Evolutionary conservation across 1,139 yeast species (phyloP).

Genomic region (Taiozyma onychis): DNA sequence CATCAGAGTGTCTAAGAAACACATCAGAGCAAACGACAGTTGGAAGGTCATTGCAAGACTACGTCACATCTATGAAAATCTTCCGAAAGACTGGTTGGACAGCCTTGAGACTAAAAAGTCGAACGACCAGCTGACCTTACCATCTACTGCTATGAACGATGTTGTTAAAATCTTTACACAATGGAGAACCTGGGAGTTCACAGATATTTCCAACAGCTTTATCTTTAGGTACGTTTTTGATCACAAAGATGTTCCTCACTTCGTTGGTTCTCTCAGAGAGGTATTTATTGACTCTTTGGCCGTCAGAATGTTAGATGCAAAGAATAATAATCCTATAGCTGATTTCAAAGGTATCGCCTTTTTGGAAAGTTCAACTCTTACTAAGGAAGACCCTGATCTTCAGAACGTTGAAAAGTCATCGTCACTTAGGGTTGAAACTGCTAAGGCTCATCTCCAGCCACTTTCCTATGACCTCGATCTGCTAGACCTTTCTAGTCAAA

Average conservation of each 20-base stretch:
- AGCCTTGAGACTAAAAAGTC: slow-evolving; percentile 19
- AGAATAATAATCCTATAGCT: background rate
- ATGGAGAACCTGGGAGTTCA: slow-evolving; percentile 94
- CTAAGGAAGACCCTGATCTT: background rate
- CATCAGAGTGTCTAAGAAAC: slow-evolving; percentile 63
- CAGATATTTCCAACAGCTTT: slow-evolving; percentile 49
- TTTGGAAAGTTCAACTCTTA: background rate
- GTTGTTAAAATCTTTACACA: slow-evolving; percentile 55
- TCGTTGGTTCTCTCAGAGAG: background rate
- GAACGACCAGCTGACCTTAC: slow-evolving; percentile 26
- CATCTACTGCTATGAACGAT: slow-evolving; percentile 45
- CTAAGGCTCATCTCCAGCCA: background rate
- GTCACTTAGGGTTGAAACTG: background rate
- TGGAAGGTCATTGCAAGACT: slow-evolving; percentile 83
- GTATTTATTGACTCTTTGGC: slow-evolving; percentile 18
- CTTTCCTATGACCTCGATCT: background rate
- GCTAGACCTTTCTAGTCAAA: background rate
- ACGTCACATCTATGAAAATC: slow-evolving; percentile 59
- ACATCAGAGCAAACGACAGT: slow-evolving; percentile 73
- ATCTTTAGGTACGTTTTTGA: slow-evolving; percentile 43
- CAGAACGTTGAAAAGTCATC: background rate
- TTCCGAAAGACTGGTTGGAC: slow-evolving; percentile 51
- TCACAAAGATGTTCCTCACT: background rate
- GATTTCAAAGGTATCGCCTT: background rate
- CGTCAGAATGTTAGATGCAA: slow-evolving; percentile 12